Evolutionary conservation across 2,329 filamentous ascomycete species (phyloP).

Genomic region (Penicillium sp.): DNA sequence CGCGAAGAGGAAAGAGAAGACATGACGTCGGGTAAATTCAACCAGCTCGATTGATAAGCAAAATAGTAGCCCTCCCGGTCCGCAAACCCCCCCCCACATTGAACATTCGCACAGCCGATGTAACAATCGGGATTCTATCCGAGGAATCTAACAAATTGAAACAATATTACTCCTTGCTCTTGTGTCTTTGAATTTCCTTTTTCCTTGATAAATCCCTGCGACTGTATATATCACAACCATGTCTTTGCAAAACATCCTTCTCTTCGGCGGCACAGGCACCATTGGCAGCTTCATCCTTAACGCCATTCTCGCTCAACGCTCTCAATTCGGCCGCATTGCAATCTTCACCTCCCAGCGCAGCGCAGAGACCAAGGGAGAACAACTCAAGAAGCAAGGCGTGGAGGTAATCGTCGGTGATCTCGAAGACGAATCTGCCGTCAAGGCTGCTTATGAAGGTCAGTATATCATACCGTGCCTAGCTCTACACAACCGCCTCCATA

Average conservation of each 20-base stretch:
- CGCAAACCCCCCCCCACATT: slow-evolving; percentile 14
- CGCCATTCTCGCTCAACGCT: slow-evolving; percentile 52
- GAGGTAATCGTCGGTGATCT: slow-evolving; percentile 62
- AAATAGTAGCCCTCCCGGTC: slow-evolving; percentile 3
- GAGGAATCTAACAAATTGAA: neutral
- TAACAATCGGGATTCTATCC: neutral
- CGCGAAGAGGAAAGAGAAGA: neutral
- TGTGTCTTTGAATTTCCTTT: neutral
- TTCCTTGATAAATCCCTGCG: neutral
- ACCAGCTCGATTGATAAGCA: slow-evolving; percentile 23
- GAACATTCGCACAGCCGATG: too few species aligned
- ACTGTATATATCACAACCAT: slow-evolving; percentile 14
- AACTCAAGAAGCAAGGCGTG: slow-evolving; percentile 55
- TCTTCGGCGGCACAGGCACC: slow-evolving; percentile 56
- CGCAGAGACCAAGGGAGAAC: slow-evolving; percentile 53
- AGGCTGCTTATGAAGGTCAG: slow-evolving; percentile 58
- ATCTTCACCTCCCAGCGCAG: slow-evolving; percentile 62
- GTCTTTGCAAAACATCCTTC: slow-evolving; percentile 48
- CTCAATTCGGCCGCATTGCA: slow-evolving; percentile 55
- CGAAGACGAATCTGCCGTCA: slow-evolving; percentile 55
- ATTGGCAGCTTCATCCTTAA: slow-evolving; percentile 57
- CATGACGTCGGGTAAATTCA: neutral
- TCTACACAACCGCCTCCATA: neutral
- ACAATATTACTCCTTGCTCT: neutral
- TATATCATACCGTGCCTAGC: neutral